Evolutionary conservation across 305 asterid genomes (phyloP).

Genomic region (Fraxinus xanthoxyloides): DNA sequence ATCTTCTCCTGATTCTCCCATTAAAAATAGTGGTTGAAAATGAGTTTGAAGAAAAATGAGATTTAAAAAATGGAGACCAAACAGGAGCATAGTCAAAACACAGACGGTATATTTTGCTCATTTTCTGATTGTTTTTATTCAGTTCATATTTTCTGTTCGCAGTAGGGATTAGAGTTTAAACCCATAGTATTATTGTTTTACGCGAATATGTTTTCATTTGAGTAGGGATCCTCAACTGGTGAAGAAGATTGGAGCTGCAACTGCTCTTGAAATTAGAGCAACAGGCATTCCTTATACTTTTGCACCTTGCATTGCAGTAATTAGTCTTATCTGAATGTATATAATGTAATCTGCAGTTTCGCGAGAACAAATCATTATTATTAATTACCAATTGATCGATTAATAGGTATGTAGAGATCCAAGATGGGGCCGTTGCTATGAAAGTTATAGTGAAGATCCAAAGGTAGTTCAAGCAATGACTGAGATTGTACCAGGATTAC

Average conservation of each 20-base stretch:
- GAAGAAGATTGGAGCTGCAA: constrained; percentile 6
- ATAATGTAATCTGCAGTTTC: background rate
- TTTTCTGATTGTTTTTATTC: background rate
- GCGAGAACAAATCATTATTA: background rate
- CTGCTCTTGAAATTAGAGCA: background rate
- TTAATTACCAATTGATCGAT: background rate
- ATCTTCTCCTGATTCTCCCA: background rate
- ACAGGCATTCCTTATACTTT: constrained; percentile 9
- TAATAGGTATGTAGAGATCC: constrained; percentile 1
- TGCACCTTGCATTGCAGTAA: constrained; percentile 10
- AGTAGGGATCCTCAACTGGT: background rate
- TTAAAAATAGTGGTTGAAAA: background rate
- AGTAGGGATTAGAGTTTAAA: background rate
- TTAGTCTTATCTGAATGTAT: background rate
- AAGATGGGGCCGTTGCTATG: constrained; percentile 9
- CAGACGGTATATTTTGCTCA: background rate
- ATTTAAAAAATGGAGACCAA: background rate
- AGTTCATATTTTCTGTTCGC: background rate
- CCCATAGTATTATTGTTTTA: background rate
- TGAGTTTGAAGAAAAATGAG: background rate
- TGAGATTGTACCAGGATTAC: background rate
- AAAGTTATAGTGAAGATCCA: background rate
- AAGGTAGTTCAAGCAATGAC: background rate
- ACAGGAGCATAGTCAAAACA: background rate
- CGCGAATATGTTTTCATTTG: background rate